phyloP scores from a whole-genome alignment of 441 rosid genomes.

The Populus tomentosa region DNA sequence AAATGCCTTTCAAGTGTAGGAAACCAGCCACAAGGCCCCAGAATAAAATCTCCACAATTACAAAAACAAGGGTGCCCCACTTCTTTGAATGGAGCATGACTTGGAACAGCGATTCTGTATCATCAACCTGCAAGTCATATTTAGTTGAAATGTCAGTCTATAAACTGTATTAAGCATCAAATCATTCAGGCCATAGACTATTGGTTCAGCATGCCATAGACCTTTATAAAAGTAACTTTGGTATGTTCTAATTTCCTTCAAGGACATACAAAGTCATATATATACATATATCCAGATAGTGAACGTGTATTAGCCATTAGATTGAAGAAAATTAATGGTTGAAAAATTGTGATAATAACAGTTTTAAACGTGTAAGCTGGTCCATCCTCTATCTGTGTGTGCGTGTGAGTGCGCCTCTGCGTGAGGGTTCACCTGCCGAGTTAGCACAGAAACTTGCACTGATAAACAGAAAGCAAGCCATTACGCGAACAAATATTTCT shows the following conservation, averaged over 20 bases:
- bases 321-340: background rate
- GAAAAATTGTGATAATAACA: background rate
- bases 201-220: background rate
- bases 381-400: background rate
- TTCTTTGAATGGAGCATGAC: conserved; percentile 31
- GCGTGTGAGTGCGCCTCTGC: background rate
- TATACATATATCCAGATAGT: too few relatives aligned
- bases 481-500: background rate
- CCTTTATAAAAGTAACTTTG: background rate
- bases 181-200: background rate
- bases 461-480: background rate
- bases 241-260: background rate
- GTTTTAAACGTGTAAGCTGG: background rate
- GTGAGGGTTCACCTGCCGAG: background rate
- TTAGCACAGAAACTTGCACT: background rate
- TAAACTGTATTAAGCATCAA: background rate
- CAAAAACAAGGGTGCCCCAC: conserved; percentile 54
- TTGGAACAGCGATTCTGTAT: conserved; percentile 34
- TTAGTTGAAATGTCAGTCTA: conserved; percentile 7
- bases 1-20: conserved; percentile 43
- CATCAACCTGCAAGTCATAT: conserved; percentile 39
- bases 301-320: background rate
- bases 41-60: conserved; percentile 44
- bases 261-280: background rate
- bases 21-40: conserved; percentile 51